Base-by-base conservation (phyloP, 352 stramenopile genomes). In the Globisporangium camurandrum region DNA sequence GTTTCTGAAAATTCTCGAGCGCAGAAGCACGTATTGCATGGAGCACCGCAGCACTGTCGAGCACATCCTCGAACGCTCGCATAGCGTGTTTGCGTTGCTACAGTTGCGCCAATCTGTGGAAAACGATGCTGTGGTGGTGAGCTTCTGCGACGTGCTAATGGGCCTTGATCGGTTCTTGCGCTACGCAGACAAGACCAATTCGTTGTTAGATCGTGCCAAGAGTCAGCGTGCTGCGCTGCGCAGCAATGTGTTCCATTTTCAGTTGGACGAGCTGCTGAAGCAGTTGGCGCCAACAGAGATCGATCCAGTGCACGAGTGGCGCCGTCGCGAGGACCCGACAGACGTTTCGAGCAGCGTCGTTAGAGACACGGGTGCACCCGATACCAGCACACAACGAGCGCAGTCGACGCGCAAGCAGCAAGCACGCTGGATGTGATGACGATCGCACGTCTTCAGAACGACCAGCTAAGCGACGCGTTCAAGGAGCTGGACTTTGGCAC, bases 301-400 rank as follows among this genome's bases (percentile, higher is more conserved):
- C 31, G 46, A 43, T 41, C 33, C 31, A 17, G 27, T 51, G 22
- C 46, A 51, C 33, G 34, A 39, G 26, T 49, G 43, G 43, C 42
- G n/a, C n/a, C n/a, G n/a, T n/a, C n/a, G n/a, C n/a, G n/a, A n/a
- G n/a, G n/a, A n/a, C n/a, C n/a, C n/a, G n/a, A n/a, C n/a, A n/a
- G n/a, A n/a, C n/a, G n/a, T n/a, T n/a, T n/a, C n/a, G n/a, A n/a
- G n/a, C n/a, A n/a, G n/a, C n/a, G n/a, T n/a, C n/a, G n/a, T n/a
- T n/a, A n/a, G n/a, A n/a, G n/a, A 30, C 11, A 8, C 33, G 33
- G 14, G 33, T 39, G 14, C 6, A 39, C 14, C 2, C 33, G 33
- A 20, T n/a, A 5, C 7, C 14, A 37, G 17, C 24, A 16, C 7
- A 28, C 8, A n/a, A 4, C 14, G 22, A 20, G 17, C 14, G 26